Conservation (phyloP, 345 rosid genomes). For the Raphanus raphanistrum region DNA sequence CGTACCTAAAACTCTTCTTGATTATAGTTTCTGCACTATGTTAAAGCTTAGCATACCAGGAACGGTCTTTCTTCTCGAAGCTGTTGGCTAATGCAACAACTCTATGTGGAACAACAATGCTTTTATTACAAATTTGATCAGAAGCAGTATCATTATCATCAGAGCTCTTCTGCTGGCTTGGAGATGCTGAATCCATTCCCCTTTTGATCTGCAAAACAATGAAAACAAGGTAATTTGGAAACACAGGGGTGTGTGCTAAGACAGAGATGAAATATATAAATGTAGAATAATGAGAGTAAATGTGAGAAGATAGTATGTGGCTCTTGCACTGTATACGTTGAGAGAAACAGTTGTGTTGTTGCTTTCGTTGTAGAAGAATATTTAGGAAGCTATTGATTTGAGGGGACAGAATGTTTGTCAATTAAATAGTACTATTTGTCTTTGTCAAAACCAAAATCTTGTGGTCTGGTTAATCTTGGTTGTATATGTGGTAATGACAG, state of each 20-base stretch:
- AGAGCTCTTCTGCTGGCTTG: constrained; percentile 35
- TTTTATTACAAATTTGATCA: constrained; percentile 41
- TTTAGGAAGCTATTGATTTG: background rate
- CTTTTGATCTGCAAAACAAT: background rate
- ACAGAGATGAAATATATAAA: constrained; percentile 10
- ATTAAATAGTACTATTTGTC: background rate
- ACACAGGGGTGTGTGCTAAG: background rate
- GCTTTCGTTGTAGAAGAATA: constrained; percentile 8
- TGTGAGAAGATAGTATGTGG: constrained; percentile 62
- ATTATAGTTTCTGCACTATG: background rate
- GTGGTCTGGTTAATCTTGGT: constrained; percentile 8
- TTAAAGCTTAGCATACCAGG: constrained; percentile 48
- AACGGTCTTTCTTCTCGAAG: constrained; percentile 54
- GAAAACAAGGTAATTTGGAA: background rate
- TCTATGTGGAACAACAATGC: constrained; percentile 54
- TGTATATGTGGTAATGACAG: constrained; percentile 12
- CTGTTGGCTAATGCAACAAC: constrained; percentile 44
- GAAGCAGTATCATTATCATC: constrained; percentile 32
- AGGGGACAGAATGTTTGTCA: constrained; percentile 23
- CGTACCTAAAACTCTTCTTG: background rate
- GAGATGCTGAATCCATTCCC: constrained; percentile 37
- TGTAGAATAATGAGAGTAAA: constrained; percentile 40
- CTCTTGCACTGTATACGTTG: constrained; percentile 15
- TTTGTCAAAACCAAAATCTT: constrained; percentile 3
- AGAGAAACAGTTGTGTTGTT: constrained; percentile 19